These are phyloP conservation scores for Mycena maculata DNA, from an alignment of 768 basidiomycete genomes.

Conservation along the genomic window DNA sequence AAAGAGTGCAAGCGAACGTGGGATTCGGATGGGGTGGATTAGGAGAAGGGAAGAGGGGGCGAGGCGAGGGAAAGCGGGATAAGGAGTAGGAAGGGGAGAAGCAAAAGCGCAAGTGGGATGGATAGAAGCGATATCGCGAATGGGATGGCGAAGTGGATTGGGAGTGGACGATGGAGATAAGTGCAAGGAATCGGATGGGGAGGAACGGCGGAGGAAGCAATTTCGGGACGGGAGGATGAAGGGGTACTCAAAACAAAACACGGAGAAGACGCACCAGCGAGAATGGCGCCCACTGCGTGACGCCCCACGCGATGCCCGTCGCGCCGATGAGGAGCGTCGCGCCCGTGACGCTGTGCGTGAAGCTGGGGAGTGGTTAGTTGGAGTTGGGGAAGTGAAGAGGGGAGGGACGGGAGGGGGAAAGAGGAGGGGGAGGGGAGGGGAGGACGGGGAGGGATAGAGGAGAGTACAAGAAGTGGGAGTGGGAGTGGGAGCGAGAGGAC, in stretches of 20 bases:
- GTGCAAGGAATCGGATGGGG: no score
- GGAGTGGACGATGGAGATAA: no score
- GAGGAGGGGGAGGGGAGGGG: neutral
- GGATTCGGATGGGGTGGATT: no score
- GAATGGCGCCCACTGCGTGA: constrained; percentile 94
- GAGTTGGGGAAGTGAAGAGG: neutral
- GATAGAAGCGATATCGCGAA: no score
- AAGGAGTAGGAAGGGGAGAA: neutral
- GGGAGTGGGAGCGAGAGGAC: neutral
- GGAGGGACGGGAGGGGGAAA: neutral
- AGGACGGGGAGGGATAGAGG: neutral
- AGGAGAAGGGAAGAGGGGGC: neutral
- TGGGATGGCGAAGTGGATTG: no score
- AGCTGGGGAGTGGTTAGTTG: constrained; percentile 53
- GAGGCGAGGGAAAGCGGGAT: neutral
- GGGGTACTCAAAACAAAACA: neutral
- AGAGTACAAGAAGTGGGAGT: neutral
- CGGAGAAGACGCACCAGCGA: constrained; percentile 68
- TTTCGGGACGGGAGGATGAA: neutral
- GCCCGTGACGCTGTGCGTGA: constrained; percentile 74
- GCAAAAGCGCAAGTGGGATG: no score
- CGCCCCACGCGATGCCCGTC: constrained; percentile 93
- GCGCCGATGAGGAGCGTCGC: constrained; percentile 82
- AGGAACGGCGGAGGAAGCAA: no score
- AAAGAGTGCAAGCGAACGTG: no score